Conservation (phyloP, 2,329 filamentous ascomycete genomes). For the Chalara sp. region DNA sequence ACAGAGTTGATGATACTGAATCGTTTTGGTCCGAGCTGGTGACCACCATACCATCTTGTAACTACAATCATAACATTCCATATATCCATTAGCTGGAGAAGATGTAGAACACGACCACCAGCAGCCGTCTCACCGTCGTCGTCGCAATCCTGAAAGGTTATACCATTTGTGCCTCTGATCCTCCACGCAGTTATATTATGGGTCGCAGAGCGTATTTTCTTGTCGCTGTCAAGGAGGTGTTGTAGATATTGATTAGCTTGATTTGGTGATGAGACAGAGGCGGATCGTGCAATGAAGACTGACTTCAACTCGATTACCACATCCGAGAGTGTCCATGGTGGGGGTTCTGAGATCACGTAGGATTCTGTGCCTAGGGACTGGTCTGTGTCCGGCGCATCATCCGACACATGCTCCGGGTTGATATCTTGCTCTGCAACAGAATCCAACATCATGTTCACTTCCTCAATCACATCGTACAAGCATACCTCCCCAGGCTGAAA, state of each 20-base stretch:
- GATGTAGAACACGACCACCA: constrained; percentile 73
- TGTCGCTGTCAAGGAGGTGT: constrained; percentile 75
- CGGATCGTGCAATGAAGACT: constrained; percentile 75
- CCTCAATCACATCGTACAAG: constrained; percentile 85
- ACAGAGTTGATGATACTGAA: constrained; percentile 87
- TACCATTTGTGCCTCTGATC: constrained; percentile 51
- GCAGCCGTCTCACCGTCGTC: constrained; percentile 95
- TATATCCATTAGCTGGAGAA: constrained; percentile 91
- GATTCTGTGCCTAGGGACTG: neutral
- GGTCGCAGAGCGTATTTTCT: constrained; percentile 76
- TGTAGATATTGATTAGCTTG: constrained; percentile 67
- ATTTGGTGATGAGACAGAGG: constrained; percentile 58
- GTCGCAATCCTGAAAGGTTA: constrained; percentile 80
- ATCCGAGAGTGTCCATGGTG: constrained; percentile 68
- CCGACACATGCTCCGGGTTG: constrained; percentile 8
- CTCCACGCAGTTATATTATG: constrained; percentile 97
- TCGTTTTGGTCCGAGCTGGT: constrained; percentile 79
- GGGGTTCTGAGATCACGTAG: constrained; percentile 9
- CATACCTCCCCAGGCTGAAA: constrained; percentile 74
- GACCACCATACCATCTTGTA: constrained; percentile 89
- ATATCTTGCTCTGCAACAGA: constrained; percentile 12
- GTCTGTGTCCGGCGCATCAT: neutral
- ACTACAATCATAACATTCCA: constrained; percentile 94
- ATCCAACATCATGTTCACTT: constrained; percentile 38
- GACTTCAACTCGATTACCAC: constrained; percentile 77